Conservation (phyloP, 495 filamentous ascomycete genomes). For the Lindgomyces ingoldianus region DNA sequence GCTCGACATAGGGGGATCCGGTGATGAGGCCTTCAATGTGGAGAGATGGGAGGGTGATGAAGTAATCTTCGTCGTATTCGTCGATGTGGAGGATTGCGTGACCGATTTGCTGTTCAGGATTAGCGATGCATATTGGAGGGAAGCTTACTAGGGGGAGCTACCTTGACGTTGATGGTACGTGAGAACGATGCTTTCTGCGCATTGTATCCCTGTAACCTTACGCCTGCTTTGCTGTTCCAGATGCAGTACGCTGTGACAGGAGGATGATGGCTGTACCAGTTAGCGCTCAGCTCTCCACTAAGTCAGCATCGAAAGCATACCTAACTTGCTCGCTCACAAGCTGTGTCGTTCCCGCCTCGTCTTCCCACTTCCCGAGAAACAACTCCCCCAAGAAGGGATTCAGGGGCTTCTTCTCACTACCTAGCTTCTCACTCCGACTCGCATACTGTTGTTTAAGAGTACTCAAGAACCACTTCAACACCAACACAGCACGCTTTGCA, state of each 20-base stretch:
- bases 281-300: background rate
- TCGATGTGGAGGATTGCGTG: constrained; percentile 84
- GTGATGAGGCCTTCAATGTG: constrained; percentile 95
- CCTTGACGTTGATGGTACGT: constrained; percentile 86
- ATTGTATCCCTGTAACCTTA: constrained; percentile 91
- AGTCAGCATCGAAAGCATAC: constrained; percentile 45
- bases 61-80: constrained; percentile 68
- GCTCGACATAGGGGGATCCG: constrained; percentile 86
- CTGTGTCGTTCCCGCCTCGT: constrained; percentile 64
- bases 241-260: constrained; percentile 94
- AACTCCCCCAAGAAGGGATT: constrained; percentile 76
- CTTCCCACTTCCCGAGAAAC: constrained; percentile 85
- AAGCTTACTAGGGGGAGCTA: constrained; percentile 3
- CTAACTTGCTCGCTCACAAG: constrained; percentile 80
- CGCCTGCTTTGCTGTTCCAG: constrained; percentile 77
- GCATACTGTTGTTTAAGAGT: constrained; percentile 95
- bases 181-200: constrained; percentile 96
- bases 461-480: constrained; percentile 95
- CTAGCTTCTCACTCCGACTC: constrained; percentile 78
- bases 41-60: constrained; percentile 89
- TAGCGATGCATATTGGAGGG: background rate
- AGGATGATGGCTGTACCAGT: constrained; percentile 78
- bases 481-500: constrained; percentile 78
- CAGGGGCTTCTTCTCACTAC: constrained; percentile 91
- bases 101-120: constrained; percentile 68